Percentiles rank a stretch among this genome's conserved stretches.
phyloP scores from a whole-genome alignment of 352 stramenopile species.

The Phytophthora megakarya region DNA sequence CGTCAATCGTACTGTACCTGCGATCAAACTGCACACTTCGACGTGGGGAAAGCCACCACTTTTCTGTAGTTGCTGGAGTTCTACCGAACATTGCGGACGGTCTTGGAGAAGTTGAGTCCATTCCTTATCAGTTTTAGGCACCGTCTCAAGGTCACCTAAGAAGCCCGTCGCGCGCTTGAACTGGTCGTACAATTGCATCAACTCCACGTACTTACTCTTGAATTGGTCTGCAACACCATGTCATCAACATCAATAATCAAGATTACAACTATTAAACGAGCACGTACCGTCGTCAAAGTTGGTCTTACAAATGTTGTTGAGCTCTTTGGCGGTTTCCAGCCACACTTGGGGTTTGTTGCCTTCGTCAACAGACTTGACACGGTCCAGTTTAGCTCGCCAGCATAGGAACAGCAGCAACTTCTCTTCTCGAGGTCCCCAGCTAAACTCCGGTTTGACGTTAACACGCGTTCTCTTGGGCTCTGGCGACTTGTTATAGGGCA shows the following conservation, averaged over 20 bases:
- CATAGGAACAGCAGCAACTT: slow-evolving; percentile 37
- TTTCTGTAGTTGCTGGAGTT: slow-evolving; percentile 25
- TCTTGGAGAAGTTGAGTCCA: slow-evolving; percentile 32
- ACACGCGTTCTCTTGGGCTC: slow-evolving; percentile 9
- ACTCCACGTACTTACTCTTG: slow-evolving; percentile 33
- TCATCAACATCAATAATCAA: not conserved
- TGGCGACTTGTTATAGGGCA: not conserved
- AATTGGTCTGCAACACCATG: slow-evolving; percentile 29
- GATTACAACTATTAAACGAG: not conserved
- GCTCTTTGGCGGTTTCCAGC: slow-evolving; percentile 24
- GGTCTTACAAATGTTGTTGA: slow-evolving; percentile 30
- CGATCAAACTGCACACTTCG: slow-evolving; percentile 30
- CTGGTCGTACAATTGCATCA: slow-evolving; percentile 31
- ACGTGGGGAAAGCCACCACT: slow-evolving; percentile 28
- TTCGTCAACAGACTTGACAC: slow-evolving; percentile 20
- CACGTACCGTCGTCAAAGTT: slow-evolving; percentile 19
- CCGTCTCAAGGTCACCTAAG: slow-evolving; percentile 8
- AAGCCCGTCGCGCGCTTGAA: slow-evolving; percentile 34
- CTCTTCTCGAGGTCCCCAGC: slow-evolving; percentile 22
- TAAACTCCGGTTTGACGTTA: not conserved
- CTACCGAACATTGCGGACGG: slow-evolving; percentile 7
- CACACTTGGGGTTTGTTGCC: slow-evolving; percentile 25
- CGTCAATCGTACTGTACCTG: slow-evolving; percentile 26
- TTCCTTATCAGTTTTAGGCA: slow-evolving; percentile 12
- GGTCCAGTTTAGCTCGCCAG: slow-evolving; percentile 25